phyloP scores from a whole-genome alignment of 441 rosid genomes.

The Rhodomyrtus psidioides region DNA sequence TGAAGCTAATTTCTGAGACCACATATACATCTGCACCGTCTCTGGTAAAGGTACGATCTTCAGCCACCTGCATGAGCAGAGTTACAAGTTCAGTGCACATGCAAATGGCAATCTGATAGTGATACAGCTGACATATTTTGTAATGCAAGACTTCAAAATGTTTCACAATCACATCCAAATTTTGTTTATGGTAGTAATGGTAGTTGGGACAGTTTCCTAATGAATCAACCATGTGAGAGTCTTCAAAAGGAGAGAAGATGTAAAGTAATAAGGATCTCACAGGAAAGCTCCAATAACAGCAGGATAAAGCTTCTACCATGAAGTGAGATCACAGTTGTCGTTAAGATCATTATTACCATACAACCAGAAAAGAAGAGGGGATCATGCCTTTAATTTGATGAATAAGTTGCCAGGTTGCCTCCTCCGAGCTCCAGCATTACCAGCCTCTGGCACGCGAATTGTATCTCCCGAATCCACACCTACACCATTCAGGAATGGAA shows the following conservation, averaged over 20 bases:
- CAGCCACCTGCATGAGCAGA: slow-evolving; percentile 52
- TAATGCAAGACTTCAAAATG: not conserved
- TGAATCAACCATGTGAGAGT: not conserved
- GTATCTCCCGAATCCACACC: slow-evolving; percentile 88
- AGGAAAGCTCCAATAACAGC: not conserved
- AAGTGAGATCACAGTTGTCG: not conserved
- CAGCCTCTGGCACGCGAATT: slow-evolving; percentile 62
- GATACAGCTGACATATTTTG: not conserved
- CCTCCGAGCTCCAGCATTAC: slow-evolving; percentile 54
- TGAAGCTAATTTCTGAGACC: slow-evolving; percentile 77
- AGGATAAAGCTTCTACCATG: not conserved
- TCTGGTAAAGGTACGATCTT: slow-evolving; percentile 69
- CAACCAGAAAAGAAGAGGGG: not conserved
- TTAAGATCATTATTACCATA: not conserved
- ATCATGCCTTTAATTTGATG: slow-evolving; percentile 68
- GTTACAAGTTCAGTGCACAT: not conserved
- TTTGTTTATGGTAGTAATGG: not conserved
- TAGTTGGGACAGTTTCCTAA: not conserved
- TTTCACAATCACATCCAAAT: not conserved
- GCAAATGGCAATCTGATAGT: not conserved
- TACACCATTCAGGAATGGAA: slow-evolving; percentile 21
- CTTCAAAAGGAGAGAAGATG: not conserved
- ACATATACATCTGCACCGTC: slow-evolving; percentile 88
- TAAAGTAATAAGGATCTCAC: not conserved
- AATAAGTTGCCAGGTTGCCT: slow-evolving; percentile 64